A percentile compares a stretch with the other conserved stretches of the same genome.
Evolutionary conservation across 2,329 filamentous ascomycete genomes (phyloP).

Genomic region (Penicillium oxalicum): DNA sequence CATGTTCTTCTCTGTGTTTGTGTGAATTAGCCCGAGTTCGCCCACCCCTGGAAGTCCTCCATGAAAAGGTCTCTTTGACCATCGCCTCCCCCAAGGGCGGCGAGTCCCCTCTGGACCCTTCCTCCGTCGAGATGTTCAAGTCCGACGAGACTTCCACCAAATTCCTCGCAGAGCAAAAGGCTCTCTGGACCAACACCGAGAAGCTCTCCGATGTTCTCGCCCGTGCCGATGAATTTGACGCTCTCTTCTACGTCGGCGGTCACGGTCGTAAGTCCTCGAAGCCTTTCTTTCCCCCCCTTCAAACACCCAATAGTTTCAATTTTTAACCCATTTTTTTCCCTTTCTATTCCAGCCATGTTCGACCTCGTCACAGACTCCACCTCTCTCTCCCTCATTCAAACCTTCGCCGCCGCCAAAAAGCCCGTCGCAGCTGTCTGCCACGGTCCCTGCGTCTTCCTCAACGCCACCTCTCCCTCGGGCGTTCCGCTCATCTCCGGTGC

Average conservation of each 20-base stretch:
- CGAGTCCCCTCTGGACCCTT: constrained; percentile 55
- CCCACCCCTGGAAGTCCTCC: constrained; percentile 59
- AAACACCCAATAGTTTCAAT: no score
- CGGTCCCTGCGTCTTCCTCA: constrained; percentile 41
- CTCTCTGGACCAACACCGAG: constrained; percentile 59
- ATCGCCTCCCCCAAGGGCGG: constrained; percentile 60
- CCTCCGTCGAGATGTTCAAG: constrained; percentile 51
- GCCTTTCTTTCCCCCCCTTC: no score
- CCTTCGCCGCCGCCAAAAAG: constrained; percentile 46
- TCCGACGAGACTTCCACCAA: constrained; percentile 47
- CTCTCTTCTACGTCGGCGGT: constrained; percentile 56
- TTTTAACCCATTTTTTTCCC: no score
- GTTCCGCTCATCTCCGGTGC: constrained; percentile 38
- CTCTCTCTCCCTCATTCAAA: constrained; percentile 42
- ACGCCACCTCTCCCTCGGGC: constrained; percentile 41
- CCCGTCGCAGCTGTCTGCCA: constrained; percentile 49
- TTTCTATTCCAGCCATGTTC: constrained; percentile 40
- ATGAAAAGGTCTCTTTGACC: constrained; percentile 49
- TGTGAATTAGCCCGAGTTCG: constrained; percentile 48
- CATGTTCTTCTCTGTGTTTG: background rate
- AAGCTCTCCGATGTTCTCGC: constrained; percentile 54
- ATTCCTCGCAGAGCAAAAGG: constrained; percentile 53
- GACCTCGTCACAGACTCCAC: constrained; percentile 41
- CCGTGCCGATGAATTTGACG: constrained; percentile 57
- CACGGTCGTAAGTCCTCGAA: constrained; percentile 46